Percentiles rank a stretch among this genome's conserved stretches.
Evolutionary conservation across 176 grass and related monocot species (phyloP).

Genomic region (Oryza australiensis): DNA sequence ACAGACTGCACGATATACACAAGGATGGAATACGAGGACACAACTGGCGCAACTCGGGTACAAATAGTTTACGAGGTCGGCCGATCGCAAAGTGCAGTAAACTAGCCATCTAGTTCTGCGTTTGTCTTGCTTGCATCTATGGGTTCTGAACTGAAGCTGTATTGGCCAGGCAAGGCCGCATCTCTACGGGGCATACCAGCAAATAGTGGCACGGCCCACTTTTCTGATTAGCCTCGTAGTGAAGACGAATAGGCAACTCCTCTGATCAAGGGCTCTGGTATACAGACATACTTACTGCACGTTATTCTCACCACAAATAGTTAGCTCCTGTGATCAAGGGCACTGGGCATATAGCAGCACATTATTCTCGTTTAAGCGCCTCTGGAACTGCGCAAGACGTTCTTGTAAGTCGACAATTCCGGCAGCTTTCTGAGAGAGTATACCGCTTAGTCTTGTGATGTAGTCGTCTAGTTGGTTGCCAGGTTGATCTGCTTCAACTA

Average conservation of each 20-base stretch:
- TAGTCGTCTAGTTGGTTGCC: conserved; percentile 85
- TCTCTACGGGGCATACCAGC: background rate
- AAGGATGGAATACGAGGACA: background rate
- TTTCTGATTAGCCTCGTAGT: conserved; percentile 16
- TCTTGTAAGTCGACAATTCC: conserved; percentile 74
- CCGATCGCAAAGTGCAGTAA: conserved; percentile 28
- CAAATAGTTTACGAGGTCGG: conserved; percentile 25
- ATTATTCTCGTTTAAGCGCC: conserved; percentile 66
- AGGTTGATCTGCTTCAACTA: conserved; percentile 79
- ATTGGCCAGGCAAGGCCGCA: conserved; percentile 9
- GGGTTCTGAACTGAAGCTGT: conserved; percentile 16
- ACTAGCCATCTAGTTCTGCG: conserved; percentile 31
- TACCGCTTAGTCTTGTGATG: conserved; percentile 61
- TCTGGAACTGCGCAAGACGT: conserved; percentile 77
- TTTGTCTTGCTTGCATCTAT: background rate
- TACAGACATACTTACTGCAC: conserved; percentile 62
- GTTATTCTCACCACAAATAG: conserved; percentile 41
- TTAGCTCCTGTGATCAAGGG: conserved; percentile 40
- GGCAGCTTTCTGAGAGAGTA: conserved; percentile 86
- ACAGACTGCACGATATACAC: conserved; percentile 28
- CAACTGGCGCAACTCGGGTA: conserved; percentile 21
- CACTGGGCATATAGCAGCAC: conserved; percentile 65
- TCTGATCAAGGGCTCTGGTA: conserved; percentile 48
- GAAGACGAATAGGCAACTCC: background rate
- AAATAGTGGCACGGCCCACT: conserved; percentile 5